Evolutionary conservation across 2,329 filamentous ascomycete genomes (phyloP).

Genomic region (Fusarium albosuccineum): DNA sequence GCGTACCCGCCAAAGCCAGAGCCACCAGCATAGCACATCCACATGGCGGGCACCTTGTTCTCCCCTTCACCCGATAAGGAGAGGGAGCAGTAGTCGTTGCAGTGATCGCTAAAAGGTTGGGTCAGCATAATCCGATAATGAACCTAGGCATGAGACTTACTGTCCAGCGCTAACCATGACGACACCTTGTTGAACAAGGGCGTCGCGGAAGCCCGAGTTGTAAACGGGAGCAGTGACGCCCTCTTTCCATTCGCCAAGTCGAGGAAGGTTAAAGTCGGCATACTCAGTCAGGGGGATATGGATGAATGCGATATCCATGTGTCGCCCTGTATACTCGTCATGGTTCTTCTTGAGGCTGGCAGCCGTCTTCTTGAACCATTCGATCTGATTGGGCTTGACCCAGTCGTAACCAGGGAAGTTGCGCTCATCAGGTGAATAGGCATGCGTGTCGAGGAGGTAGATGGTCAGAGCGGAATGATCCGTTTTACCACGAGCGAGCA

Average conservation of each 20-base stretch:
- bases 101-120: constrained; percentile 77
- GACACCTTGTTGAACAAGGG: constrained; percentile 86
- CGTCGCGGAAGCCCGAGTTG: constrained; percentile 94
- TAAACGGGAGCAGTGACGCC: constrained; percentile 87
- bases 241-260: constrained; percentile 80
- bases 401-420: constrained; percentile 96
- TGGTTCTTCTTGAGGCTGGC: constrained; percentile 81
- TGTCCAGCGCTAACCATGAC: constrained; percentile 92
- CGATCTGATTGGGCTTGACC: constrained; percentile 93
- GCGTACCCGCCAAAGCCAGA: constrained; percentile 95
- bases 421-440: constrained; percentile 90
- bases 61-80: constrained; percentile 59
- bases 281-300: constrained; percentile 98
- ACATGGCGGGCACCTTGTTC: constrained; percentile 75
- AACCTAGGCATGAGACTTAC: constrained; percentile 62
- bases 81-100: constrained; percentile 94
- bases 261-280: constrained; percentile 69
- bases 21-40: constrained; percentile 98
- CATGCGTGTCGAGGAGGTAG: constrained; percentile 95
- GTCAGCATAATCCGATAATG: constrained; percentile 34
- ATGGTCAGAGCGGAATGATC: constrained; percentile 92
- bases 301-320: constrained; percentile 97
- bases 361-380: constrained; percentile 90
- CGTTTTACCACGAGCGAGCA: constrained; percentile 82
- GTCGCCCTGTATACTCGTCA: constrained; percentile 87